Conservation (phyloP, 352 stramenopile genomes). For the Phytophthora foliorum region DNA sequence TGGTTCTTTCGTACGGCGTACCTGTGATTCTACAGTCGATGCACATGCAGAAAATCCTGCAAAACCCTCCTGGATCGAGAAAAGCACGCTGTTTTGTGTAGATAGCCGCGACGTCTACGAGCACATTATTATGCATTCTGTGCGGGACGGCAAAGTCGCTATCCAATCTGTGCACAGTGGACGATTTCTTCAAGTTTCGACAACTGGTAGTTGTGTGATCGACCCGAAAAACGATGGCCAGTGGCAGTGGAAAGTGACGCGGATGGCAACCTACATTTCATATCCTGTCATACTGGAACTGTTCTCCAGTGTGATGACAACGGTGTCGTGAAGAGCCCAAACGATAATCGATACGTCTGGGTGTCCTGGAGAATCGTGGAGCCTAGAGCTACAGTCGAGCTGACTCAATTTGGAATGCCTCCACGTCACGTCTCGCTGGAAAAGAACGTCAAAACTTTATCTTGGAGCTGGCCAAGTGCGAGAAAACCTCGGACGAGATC, state of each 20-base stretch:
- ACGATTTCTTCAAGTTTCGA: conserved; percentile 3
- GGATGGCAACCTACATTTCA: neutral
- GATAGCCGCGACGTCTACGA: conserved; percentile 26
- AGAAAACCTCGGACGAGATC: conserved; percentile 20
- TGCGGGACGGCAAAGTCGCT: conserved; percentile 18
- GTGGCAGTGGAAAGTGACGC: neutral
- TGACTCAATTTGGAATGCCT: neutral
- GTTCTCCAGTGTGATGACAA: conserved; percentile 10
- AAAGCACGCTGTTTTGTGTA: conserved; percentile 20
- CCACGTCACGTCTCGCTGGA: neutral
- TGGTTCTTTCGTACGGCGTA: conserved; percentile 19
- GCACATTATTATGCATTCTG: conserved; percentile 17
- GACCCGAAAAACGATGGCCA: conserved; percentile 13
- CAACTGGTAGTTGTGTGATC: conserved; percentile 17
- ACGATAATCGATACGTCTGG: neutral
- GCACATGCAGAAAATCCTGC: conserved; percentile 20
- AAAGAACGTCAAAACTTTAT: conserved; percentile 21
- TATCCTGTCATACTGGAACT: conserved; percentile 11
- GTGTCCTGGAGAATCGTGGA: neutral
- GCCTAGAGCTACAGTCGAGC: neutral
- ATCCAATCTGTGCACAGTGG: conserved; percentile 21
- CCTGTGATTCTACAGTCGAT: conserved; percentile 33
- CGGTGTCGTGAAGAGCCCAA: conserved; percentile 20
- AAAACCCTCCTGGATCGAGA: conserved; percentile 30
- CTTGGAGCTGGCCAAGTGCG: conserved; percentile 26